A percentile compares a stretch with the other conserved stretches of the same genome.
Conservation (phyloP, 2,329 filamentous ascomycete genomes). For the Bipolaris oryzae region DNA sequence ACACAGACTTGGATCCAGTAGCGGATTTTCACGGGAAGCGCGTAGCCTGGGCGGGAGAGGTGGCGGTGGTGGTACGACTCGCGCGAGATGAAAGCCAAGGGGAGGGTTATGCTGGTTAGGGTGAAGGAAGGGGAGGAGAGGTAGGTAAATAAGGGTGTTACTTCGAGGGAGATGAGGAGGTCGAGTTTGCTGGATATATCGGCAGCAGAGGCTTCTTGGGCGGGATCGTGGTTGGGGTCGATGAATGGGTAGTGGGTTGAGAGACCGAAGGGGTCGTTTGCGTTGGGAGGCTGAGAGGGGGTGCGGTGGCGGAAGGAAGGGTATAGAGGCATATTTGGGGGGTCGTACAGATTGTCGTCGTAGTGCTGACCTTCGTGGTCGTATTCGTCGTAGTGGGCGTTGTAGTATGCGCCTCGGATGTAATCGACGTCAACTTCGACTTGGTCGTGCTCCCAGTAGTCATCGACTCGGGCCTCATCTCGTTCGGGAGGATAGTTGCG, state of each 20-base stretch:
- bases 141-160: constrained; percentile 43
- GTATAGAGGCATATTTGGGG: constrained; percentile 34
- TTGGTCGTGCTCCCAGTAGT: constrained; percentile 34
- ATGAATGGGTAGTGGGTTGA: constrained; percentile 40
- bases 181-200: constrained; percentile 39
- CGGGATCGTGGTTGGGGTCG: constrained; percentile 26
- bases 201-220: constrained; percentile 22
- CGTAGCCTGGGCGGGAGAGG: constrained; percentile 28
- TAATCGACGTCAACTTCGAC: constrained; percentile 39
- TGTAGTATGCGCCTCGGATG: constrained; percentile 32
- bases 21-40: constrained; percentile 38
- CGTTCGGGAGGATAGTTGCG: constrained; percentile 39
- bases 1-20: constrained; percentile 43
- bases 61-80: constrained; percentile 30
- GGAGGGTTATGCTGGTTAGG: constrained; percentile 38
- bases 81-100: constrained; percentile 43
- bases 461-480: constrained; percentile 29
- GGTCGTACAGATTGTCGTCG: constrained; percentile 45
- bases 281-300: constrained; percentile 7
- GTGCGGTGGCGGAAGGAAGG: constrained; percentile 29
- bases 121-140: constrained; percentile 35
- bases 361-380: constrained; percentile 44
- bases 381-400: constrained; percentile 40
- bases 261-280: constrained; percentile 40
- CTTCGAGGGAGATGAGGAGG: constrained; percentile 41